Conservation (phyloP, 257 asterid species). For the Solanum arcanum region DNA sequence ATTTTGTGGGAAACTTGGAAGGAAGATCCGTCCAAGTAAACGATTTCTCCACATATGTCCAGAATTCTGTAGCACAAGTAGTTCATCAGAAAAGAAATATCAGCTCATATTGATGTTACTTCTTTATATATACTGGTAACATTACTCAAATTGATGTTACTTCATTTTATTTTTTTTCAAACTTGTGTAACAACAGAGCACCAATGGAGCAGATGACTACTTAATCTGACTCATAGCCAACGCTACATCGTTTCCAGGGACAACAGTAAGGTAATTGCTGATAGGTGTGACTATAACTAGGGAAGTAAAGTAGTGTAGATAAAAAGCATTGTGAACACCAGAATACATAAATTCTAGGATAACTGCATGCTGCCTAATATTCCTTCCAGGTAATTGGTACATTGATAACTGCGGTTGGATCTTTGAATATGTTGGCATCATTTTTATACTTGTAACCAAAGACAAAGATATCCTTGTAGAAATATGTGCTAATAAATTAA, state of each 20-base stretch:
- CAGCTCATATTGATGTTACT: not conserved
- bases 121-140: not conserved
- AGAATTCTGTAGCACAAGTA: conserved; percentile 57
- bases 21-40: conserved; percentile 98
- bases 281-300: not conserved
- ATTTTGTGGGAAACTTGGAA: conserved; percentile 95
- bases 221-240: not conserved
- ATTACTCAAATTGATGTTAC: not conserved
- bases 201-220: not conserved
- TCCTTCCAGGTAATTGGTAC: not conserved
- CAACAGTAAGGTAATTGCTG: not conserved
- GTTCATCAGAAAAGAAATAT: not conserved
- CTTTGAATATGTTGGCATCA: not conserved
- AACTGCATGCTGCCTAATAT: not conserved
- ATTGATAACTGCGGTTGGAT: not conserved
- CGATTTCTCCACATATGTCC: conserved; percentile 94
- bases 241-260: not conserved
- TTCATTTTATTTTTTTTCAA: not conserved
- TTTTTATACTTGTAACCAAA: not conserved
- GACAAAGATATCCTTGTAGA: not conserved
- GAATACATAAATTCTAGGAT: not conserved
- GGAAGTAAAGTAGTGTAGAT: not conserved
- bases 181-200: not conserved
- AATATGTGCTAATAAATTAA: not conserved
- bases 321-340: not conserved